Conservation (phyloP, 306 rosid species). For the Cucumis melo region DNA sequence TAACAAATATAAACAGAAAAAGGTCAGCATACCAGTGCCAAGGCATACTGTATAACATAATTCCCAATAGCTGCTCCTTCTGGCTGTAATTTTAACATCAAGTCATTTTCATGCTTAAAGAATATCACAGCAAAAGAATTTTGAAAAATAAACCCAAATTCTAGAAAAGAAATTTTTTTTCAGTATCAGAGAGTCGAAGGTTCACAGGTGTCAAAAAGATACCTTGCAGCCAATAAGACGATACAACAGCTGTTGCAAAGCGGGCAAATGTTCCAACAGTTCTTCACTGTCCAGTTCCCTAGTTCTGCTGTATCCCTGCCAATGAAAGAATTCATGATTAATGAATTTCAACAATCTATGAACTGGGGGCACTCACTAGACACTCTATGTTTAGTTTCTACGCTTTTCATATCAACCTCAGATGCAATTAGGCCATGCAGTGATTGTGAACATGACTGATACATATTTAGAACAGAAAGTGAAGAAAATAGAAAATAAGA, state of each 20-base stretch:
- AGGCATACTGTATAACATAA: conserved; percentile 90
- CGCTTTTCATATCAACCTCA: not conserved
- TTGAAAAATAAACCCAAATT: not conserved
- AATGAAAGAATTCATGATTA: conserved; percentile 12
- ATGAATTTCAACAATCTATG: not conserved
- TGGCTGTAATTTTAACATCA: conserved; percentile 53
- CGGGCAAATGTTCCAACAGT: conserved; percentile 88
- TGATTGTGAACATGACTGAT: not conserved
- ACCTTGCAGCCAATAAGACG: conserved; percentile 95
- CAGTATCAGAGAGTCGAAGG: not conserved
- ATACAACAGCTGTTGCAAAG: conserved; percentile 81
- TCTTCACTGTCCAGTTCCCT: conserved; percentile 93
- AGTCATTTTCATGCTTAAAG: not conserved
- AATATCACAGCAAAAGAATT: not conserved
- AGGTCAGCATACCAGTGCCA: conserved; percentile 68
- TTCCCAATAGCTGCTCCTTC: conserved; percentile 89
- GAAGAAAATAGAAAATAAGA: not conserved
- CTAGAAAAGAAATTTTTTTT: not conserved
- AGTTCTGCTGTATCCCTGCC: conserved; percentile 87
- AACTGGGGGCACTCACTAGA: not conserved
- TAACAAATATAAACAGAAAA: not conserved
- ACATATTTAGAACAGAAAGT: not conserved
- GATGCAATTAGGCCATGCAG: not conserved
- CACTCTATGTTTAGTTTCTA: not conserved
- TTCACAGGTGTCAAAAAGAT: conserved; percentile 8